Evolutionary conservation across 2,329 filamentous ascomycete genomes (phyloP).

Genomic region (Diaporthe aspalathi): DNA sequence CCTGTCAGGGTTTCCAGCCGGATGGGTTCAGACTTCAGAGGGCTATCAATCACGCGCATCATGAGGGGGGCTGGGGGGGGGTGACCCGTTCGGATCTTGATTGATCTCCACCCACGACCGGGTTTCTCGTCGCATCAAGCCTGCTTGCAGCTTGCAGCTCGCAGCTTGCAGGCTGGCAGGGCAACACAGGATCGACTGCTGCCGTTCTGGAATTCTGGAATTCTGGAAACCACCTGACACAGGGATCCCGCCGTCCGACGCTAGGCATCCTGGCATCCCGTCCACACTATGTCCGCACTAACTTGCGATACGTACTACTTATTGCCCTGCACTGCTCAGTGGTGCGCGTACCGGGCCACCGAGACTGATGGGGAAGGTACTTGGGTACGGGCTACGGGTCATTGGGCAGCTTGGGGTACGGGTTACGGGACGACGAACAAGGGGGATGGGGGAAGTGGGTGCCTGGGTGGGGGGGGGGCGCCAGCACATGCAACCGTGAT

Average conservation of each 20-base stretch:
- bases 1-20: slow-evolving; percentile 23
- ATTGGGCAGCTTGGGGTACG: no score
- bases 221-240: slow-evolving; percentile 31
- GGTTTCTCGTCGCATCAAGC: slow-evolving; percentile 27
- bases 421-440: no score
- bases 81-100: slow-evolving; percentile 25
- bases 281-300: no score
- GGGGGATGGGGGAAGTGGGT: no score
- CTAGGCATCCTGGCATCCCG: slow-evolving; percentile 14
- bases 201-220: no score
- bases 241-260: slow-evolving; percentile 24
- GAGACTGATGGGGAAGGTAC: slow-evolving; percentile 4
- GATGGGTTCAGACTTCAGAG: slow-evolving; percentile 1
- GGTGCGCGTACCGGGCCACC: slow-evolving; percentile 2
- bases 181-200: no score
- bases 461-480: background rate
- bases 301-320: no score
- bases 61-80: background rate
- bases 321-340: background rate
- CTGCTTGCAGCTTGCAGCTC: background rate
- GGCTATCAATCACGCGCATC: background rate
- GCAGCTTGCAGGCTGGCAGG: no score
- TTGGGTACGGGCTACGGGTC: background rate
- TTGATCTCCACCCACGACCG: slow-evolving; percentile 26
- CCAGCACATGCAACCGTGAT: slow-evolving; percentile 13